Evolutionary conservation across 768 basidiomycete genomes (phyloP).

Genomic region (Chalciporus chontae): DNA sequence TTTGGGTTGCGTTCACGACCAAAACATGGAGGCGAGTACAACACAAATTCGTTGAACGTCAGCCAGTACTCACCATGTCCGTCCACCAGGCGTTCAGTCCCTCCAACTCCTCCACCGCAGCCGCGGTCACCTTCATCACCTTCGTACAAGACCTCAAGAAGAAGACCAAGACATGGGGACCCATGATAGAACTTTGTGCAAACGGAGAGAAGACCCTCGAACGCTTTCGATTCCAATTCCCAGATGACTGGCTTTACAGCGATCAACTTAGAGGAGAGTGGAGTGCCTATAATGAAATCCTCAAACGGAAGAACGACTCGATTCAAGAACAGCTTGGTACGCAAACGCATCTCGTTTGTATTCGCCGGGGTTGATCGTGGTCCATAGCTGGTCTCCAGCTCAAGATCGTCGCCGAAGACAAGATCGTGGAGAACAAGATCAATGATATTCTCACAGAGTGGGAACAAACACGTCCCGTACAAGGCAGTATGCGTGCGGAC

Average conservation of each 20-base stretch:
- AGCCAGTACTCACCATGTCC: conserved; percentile 9
- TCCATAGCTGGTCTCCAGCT: conserved; percentile 87
- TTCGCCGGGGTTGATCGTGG: conserved; percentile 1
- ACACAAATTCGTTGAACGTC: not conserved
- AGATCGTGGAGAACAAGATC: conserved; percentile 95
- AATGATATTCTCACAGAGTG: conserved; percentile 87
- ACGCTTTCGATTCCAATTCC: conserved; percentile 94
- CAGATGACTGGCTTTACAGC: conserved; percentile 96
- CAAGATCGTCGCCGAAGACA: conserved; percentile 99
- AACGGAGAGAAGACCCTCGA: conserved; percentile 97
- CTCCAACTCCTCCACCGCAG: conserved; percentile 90
- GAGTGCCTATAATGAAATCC: conserved; percentile 97
- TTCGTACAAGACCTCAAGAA: conserved; percentile 99
- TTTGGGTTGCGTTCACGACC: conserved; percentile 14
- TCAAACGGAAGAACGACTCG: conserved; percentile 96
- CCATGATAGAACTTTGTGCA: conserved; percentile 92
- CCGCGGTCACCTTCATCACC: conserved; percentile 98
- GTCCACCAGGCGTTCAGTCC: conserved; percentile 57
- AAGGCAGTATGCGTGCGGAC: conserved; percentile 94
- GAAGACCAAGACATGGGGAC: conserved; percentile 94
- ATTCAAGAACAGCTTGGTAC: conserved; percentile 97
- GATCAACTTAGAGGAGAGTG: conserved; percentile 97
- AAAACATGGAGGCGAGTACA: conserved; percentile 28
- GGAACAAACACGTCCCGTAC: conserved; percentile 95
- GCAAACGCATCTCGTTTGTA: conserved; percentile 19